These are phyloP conservation scores for Aspergillus nanangensis DNA, from an alignment of 495 filamentous ascomycete genomes.

Conservation along the genomic window DNA sequence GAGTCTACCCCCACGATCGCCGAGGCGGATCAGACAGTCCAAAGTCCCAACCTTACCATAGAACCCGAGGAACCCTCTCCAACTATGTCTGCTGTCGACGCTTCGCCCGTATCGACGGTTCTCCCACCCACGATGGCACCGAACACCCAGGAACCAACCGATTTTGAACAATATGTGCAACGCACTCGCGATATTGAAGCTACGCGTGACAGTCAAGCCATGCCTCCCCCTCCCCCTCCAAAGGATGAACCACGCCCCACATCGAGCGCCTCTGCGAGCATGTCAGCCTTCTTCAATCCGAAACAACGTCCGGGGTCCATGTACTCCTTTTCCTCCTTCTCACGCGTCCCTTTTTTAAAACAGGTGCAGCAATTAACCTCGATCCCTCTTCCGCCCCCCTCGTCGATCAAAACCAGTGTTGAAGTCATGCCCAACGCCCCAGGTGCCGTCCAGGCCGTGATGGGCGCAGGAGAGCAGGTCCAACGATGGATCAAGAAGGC, in stretches of 20 bases:
- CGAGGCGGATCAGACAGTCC: slow-evolving; percentile 5
- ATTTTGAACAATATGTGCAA: slow-evolving; percentile 44
- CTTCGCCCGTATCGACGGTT: neutral
- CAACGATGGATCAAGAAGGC: slow-evolving; percentile 88
- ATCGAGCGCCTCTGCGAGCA: slow-evolving; percentile 37
- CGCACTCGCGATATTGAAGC: slow-evolving; percentile 36
- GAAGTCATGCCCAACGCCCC: slow-evolving; percentile 76
- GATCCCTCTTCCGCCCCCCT: slow-evolving; percentile 78
- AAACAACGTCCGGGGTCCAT: slow-evolving; percentile 48
- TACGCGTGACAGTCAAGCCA: no score
- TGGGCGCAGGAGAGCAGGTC: slow-evolving; percentile 83
- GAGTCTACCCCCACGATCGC: no score
- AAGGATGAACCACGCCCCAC: slow-evolving; percentile 27
- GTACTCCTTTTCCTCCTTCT: slow-evolving; percentile 83
- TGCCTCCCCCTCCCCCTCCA: slow-evolving; percentile 13
- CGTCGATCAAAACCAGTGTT: slow-evolving; percentile 73
- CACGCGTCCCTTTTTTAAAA: slow-evolving; percentile 81
- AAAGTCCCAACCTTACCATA: neutral
- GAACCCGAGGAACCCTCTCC: neutral
- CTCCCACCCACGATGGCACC: neutral
- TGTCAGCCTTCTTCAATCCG: slow-evolving; percentile 50
- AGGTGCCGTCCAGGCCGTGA: slow-evolving; percentile 70
- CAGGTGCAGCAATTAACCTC: slow-evolving; percentile 86
- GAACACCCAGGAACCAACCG: slow-evolving; percentile 22
- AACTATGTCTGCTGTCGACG: neutral